Conservation (phyloP, 2,329 filamentous ascomycete species). For the Alternaria burnsii region DNA sequence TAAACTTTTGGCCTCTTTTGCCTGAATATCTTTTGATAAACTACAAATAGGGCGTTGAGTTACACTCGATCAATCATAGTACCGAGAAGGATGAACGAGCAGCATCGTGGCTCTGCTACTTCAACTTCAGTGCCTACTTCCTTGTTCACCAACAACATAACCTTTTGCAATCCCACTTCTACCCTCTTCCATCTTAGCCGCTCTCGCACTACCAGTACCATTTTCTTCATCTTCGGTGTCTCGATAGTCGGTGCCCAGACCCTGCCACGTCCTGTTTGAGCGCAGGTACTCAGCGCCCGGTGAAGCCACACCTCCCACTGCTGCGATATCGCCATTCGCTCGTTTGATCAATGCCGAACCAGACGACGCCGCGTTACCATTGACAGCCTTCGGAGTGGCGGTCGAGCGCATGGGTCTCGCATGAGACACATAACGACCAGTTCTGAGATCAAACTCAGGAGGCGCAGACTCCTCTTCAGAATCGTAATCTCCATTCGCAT, state of each 20-base stretch:
- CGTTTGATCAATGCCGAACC: slow-evolving; percentile 69
- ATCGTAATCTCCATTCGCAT: slow-evolving; percentile 19
- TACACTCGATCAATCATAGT: background rate
- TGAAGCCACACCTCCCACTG: slow-evolving; percentile 85
- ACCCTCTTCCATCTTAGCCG: slow-evolving; percentile 82
- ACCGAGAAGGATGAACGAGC: no score
- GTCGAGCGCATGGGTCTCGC: slow-evolving; percentile 71
- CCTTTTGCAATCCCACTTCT: slow-evolving; percentile 87
- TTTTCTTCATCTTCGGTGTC: slow-evolving; percentile 68
- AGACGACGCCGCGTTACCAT: slow-evolving; percentile 9
- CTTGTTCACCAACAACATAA: slow-evolving; percentile 75
- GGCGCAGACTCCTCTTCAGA: slow-evolving; percentile 74
- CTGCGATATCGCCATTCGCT: slow-evolving; percentile 75
- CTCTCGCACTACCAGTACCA: slow-evolving; percentile 55
- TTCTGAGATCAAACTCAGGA: slow-evolving; percentile 91
- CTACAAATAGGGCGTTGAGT: no score
- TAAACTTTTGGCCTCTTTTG: no score
- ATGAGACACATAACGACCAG: slow-evolving; percentile 81
- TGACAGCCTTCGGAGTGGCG: slow-evolving; percentile 17
- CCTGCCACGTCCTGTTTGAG: slow-evolving; percentile 87
- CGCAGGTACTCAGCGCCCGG: slow-evolving; percentile 89
- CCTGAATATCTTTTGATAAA: no score
- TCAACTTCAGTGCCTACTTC: slow-evolving; percentile 29
- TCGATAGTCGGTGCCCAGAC: slow-evolving; percentile 85
- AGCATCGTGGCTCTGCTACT: background rate